Evolutionary conservation across 2,329 filamentous ascomycete genomes (phyloP), one percentile per base, ranked within the genome.

Genomic region (Blastomyces percursus): DNA sequence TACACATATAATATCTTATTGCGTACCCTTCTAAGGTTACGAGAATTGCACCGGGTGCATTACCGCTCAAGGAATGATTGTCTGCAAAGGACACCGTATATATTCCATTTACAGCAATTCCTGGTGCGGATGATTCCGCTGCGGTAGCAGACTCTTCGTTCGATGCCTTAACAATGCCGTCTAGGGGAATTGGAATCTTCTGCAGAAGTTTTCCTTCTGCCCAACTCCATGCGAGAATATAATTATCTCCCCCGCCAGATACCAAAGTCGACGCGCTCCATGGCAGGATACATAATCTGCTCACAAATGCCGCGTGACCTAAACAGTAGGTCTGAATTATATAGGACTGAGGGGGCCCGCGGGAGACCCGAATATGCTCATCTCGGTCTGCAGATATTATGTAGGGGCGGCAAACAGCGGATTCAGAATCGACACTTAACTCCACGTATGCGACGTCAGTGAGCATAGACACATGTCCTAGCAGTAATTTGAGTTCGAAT

Each of bases 401-500:
- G 68, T 87, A 88, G 59, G 73, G 78, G 61, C 81, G 79, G n/a
- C 71, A 67, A 46, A 74, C 74, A 21, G 73, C 73, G 66, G 85
- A 80, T 6, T 77, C 79, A 0, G 83, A 30, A 68, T 73, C 64
- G 67, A 77, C 65, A 67, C 79, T 72, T 70, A 79, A 71, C n/a
- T 76, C 77, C 6, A 80, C 81, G 51, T 85, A 79, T 2, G 80
- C 75, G 60, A 96, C 73, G 70, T 90, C 87, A 1, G 92, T 96
- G 59, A 99, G 84, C 84, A 97, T 89, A 0, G 93, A 96, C 16
- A 99, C 94, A 75, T 99, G 94, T 14, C 94, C 94, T 0, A 99
- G 84, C 8, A 96, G 79, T 0, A 96, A 80, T 46, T 86, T 84
- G 68, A 91, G 84, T 68, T 91, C 87, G 71, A 96, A 96, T 32